These are phyloP conservation scores for Heracleum sosnowskyi DNA, from an alignment of 129 eudicot genomes.

Conservation along the genomic window DNA sequence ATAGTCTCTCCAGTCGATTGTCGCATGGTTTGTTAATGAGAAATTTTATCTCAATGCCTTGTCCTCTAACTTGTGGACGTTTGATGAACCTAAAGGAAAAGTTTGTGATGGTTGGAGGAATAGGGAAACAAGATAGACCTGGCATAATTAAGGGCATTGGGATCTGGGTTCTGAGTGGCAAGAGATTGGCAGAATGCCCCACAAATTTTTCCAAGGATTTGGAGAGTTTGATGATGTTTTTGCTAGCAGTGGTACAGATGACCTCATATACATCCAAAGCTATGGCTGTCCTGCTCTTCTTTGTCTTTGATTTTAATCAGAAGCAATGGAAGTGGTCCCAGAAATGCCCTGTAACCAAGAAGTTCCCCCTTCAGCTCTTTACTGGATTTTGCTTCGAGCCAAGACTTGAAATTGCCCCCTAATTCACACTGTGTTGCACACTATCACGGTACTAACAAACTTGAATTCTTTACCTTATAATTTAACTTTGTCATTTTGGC, in stretches of 20 bases:
- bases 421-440: neutral
- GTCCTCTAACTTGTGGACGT: conserved; percentile 89
- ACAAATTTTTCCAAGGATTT: conserved; percentile 74
- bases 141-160: conserved; percentile 86
- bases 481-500: neutral
- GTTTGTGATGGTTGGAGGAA: conserved; percentile 88
- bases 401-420: conserved; percentile 70
- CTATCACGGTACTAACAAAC: neutral
- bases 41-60: conserved; percentile 59
- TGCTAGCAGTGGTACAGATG: conserved; percentile 87
- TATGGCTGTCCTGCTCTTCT: conserved; percentile 87
- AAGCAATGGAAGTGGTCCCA: conserved; percentile 91
- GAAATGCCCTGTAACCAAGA: conserved; percentile 82
- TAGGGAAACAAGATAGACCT: conserved; percentile 73
- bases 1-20: conserved; percentile 35
- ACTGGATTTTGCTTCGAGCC: conserved; percentile 95
- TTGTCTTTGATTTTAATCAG: conserved; percentile 51
- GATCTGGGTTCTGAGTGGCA: conserved; percentile 72
- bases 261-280: conserved; percentile 78
- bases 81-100: conserved; percentile 82
- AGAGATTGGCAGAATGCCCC: conserved; percentile 87
- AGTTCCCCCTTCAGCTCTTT: conserved; percentile 92
- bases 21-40: conserved; percentile 39
- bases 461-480: neutral
- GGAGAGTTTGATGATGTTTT: conserved; percentile 96